Conservation (phyloP, 768 basidiomycete species). For the Hericium erinaceus region DNA sequence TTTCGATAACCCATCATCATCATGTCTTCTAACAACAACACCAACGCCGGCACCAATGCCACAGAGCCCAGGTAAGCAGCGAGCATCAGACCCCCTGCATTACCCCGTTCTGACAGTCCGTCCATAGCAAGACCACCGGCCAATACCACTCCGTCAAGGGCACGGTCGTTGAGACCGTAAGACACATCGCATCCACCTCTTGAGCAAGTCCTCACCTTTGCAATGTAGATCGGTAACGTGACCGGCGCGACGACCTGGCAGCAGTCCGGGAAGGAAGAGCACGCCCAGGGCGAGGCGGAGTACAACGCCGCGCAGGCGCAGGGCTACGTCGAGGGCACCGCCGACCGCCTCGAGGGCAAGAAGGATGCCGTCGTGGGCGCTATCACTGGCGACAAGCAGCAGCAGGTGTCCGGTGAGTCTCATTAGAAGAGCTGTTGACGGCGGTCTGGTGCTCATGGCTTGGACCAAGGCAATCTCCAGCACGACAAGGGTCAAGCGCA, state of each 20-base stretch:
- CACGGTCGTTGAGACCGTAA: constrained; percentile 24
- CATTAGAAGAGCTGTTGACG: background rate
- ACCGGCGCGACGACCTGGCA: constrained; percentile 34
- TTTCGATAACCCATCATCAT: too few relatives aligned
- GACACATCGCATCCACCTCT: background rate
- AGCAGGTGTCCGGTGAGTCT: constrained; percentile 36
- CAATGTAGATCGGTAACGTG: constrained; percentile 28
- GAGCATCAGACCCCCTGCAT: too few relatives aligned
- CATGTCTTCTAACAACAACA: constrained; percentile 9
- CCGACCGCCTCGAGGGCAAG: constrained; percentile 38
- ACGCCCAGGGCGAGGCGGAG: constrained; percentile 37
- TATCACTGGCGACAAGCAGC: constrained; percentile 44
- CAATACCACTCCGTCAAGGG: constrained; percentile 32
- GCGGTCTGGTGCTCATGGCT: background rate
- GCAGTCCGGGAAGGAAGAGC: constrained; percentile 40
- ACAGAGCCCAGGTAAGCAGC: constrained; percentile 8
- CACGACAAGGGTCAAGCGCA: constrained; percentile 48
- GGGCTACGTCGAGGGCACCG: constrained; percentile 39
- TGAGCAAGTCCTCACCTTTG: background rate
- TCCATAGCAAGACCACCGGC: constrained; percentile 26
- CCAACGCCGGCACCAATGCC: background rate
- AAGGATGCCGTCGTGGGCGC: constrained; percentile 47
- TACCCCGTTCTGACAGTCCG: background rate
- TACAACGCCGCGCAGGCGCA: constrained; percentile 38
- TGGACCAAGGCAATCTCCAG: constrained; percentile 35